Percentiles rank a stretch among this genome's conserved stretches.
These are phyloP conservation scores for Penicillium cinerascens DNA, from an alignment of 495 filamentous ascomycete genomes.

Conservation along the genomic window DNA sequence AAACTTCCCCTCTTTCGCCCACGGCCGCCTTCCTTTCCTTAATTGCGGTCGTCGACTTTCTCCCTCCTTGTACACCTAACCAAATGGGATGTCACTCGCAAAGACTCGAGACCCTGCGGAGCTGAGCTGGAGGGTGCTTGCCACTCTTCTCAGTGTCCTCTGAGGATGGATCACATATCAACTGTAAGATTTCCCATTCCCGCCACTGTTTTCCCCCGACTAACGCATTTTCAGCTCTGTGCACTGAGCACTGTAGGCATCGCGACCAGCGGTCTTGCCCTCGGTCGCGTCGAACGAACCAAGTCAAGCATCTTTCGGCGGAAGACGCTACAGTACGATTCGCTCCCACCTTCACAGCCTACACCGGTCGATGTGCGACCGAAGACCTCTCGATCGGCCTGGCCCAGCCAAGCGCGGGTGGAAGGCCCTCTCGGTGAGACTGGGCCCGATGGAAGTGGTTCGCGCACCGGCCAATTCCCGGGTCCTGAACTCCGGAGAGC, in stretches of 20 bases:
- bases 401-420: constrained; percentile 12
- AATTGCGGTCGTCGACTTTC: not conserved
- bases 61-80: constrained; percentile 17
- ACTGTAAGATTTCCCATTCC: constrained; percentile 31
- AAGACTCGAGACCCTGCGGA: constrained; percentile 32
- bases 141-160: constrained; percentile 29
- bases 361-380: constrained; percentile 25
- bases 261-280: constrained; percentile 60
- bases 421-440: constrained; percentile 6
- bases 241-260: constrained; percentile 67
- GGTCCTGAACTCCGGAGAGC: constrained; percentile 22
- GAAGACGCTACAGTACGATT: constrained; percentile 26
- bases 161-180: constrained; percentile 49
- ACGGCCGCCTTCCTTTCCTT: constrained; percentile 4
- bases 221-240: constrained; percentile 53
- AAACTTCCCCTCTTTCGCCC: constrained; percentile 21
- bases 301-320: constrained; percentile 26
- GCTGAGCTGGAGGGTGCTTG: constrained; percentile 40
- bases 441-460: constrained; percentile 1
- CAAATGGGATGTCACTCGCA: constrained; percentile 40
- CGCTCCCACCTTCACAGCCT: constrained; percentile 14
- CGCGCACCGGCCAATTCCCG: constrained; percentile 6
- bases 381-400: constrained; percentile 21
- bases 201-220: not conserved
- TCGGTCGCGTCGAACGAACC: constrained; percentile 54